Percentiles rank a stretch among this genome's conserved stretches.
These are phyloP conservation scores for Simplicillium aogashimaense DNA, from an alignment of 2,329 filamentous ascomycete genomes.

Conservation along the genomic window DNA sequence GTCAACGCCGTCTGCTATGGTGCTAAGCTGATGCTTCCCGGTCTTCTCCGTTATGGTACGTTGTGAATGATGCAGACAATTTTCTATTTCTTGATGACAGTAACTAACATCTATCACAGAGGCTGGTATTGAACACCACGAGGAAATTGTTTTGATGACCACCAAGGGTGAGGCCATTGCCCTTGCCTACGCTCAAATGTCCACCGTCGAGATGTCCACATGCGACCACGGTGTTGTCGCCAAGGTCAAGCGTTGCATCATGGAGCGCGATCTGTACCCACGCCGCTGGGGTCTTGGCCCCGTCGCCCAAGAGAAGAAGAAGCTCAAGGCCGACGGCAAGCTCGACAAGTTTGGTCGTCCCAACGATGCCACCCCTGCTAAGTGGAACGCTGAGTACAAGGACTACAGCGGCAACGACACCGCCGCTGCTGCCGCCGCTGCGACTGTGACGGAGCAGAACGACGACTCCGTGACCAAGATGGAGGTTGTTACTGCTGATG, in stretches of 20 bases:
- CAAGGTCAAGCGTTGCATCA: conserved; percentile 99
- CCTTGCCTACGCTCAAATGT: conserved; percentile 95
- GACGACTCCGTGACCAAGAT: conserved; percentile 26
- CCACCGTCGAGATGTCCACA: conserved; percentile 89
- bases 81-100: conserved; percentile 7
- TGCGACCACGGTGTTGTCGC: conserved; percentile 97
- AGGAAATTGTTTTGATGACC: conserved; percentile 96
- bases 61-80: conserved; percentile 7
- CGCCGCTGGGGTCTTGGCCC: conserved; percentile 94
- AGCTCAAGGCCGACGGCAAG: conserved; percentile 96
- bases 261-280: conserved; percentile 98
- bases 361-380: conserved; percentile 86
- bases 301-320: conserved; percentile 95
- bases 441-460: conserved; percentile 33
- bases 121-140: conserved; percentile 81
- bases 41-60: conserved; percentile 81
- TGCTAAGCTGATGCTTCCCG: conserved; percentile 97
- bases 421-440: conserved; percentile 30
- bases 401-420: conserved; percentile 61
- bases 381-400: conserved; percentile 89
- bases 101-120: conserved; percentile 40
- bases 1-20: conserved; percentile 98
- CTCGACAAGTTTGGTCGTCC: conserved; percentile 93
- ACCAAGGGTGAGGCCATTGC: conserved; percentile 99
- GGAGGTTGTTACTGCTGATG: conserved; percentile 23